These are phyloP conservation scores for Micromonas commoda DNA, from an alignment of 139 green algal genomes.

Conservation along the genomic window DNA sequence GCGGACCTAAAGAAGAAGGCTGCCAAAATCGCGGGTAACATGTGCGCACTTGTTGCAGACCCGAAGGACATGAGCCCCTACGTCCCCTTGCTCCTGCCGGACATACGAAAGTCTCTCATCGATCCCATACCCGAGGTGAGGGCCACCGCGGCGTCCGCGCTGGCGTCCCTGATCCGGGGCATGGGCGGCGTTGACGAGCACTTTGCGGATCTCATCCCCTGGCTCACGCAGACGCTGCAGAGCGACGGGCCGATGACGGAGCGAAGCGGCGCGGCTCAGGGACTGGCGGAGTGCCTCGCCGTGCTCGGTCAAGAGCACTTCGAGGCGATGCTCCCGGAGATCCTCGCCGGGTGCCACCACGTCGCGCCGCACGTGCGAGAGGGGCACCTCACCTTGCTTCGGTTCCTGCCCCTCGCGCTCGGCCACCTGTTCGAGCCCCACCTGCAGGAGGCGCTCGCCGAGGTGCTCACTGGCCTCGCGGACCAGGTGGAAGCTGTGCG, in stretches of 20 bases:
- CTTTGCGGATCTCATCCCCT: slow-evolving; percentile 65
- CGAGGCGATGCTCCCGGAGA: slow-evolving; percentile 37
- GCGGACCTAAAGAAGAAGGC: slow-evolving; percentile 91
- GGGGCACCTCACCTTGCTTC: slow-evolving; percentile 83
- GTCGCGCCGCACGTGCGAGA: slow-evolving; percentile 49
- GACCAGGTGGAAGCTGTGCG: slow-evolving; percentile 90
- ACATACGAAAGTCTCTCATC: slow-evolving; percentile 81
- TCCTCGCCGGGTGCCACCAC: slow-evolving; percentile 4
- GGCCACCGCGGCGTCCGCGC: slow-evolving; percentile 68
- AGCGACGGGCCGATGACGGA: slow-evolving; percentile 54
- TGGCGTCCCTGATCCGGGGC: slow-evolving; percentile 70
- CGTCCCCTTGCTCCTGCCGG: slow-evolving; percentile 78
- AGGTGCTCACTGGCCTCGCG: slow-evolving; percentile 81
- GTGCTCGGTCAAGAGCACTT: slow-evolving; percentile 68
- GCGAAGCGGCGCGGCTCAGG: slow-evolving; percentile 55
- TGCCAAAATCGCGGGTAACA: slow-evolving; percentile 86
- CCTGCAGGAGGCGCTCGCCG: slow-evolving; percentile 64
- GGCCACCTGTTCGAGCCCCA: slow-evolving; percentile 54
- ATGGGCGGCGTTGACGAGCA: slow-evolving; percentile 54
- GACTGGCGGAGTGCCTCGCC: slow-evolving; percentile 58
- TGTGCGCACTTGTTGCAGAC: slow-evolving; percentile 86
- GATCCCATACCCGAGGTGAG: slow-evolving; percentile 89
- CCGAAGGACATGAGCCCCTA: slow-evolving; percentile 92
- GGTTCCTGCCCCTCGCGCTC: slow-evolving; percentile 50
- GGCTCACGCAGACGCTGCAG: slow-evolving; percentile 72